These are phyloP conservation scores for Colletotrichum lini DNA, from an alignment of 2,329 filamentous ascomycete genomes.

Conservation along the genomic window DNA sequence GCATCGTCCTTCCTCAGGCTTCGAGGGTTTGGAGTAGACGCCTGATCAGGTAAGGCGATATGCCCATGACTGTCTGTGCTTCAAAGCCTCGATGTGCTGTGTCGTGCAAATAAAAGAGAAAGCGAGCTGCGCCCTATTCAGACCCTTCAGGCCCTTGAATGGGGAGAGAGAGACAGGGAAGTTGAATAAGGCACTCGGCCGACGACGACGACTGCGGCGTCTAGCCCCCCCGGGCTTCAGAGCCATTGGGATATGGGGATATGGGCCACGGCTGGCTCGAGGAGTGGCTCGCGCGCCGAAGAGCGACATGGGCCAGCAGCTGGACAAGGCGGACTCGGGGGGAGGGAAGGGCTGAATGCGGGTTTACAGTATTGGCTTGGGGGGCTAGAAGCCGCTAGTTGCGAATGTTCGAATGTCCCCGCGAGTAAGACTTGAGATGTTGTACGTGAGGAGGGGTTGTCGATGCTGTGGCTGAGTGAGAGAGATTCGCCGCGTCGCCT, in stretches of 20 bases:
- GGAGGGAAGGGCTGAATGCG: conserved; percentile 16
- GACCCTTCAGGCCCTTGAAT: neutral
- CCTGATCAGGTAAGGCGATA: neutral
- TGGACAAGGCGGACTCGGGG: conserved; percentile 38
- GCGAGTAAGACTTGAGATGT: conserved; percentile 20
- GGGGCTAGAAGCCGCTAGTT: neutral
- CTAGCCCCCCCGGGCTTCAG: neutral
- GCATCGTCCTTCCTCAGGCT: neutral
- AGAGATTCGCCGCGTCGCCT: no score
- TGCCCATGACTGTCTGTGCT: neutral
- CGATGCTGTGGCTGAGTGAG: conserved; percentile 35
- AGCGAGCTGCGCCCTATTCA: neutral
- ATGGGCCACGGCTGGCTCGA: no score
- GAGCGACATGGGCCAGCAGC: conserved; percentile 31
- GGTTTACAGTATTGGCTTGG: neutral
- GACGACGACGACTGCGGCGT: conserved; percentile 12
- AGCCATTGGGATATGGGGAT: no score
- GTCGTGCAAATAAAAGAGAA: conserved; percentile 23
- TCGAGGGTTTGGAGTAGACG: neutral
- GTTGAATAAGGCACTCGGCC: conserved; percentile 27
- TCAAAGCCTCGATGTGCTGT: conserved; percentile 10
- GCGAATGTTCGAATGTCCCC: neutral
- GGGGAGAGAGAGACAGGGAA: conserved; percentile 9
- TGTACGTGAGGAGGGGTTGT: neutral
- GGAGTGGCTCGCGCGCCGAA: conserved; percentile 16